Conservation (phyloP, 2,329 filamentous ascomycete species). For the Pseudogymnoascus sp. region DNA sequence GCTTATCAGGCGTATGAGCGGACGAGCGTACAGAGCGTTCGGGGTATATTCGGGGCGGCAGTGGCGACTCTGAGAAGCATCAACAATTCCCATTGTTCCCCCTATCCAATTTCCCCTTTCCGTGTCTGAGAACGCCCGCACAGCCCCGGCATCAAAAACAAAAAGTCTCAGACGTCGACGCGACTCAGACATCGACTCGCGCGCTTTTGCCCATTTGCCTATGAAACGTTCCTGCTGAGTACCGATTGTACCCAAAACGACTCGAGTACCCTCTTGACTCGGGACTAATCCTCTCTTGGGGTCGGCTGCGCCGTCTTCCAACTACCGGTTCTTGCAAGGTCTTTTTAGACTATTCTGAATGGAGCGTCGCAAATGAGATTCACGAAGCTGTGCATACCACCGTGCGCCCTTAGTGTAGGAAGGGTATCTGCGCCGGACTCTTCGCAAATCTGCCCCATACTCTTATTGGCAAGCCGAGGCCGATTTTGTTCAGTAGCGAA, state of each 20-base stretch:
- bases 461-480: constrained; percentile 6
- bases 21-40: background rate
- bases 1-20: background rate
- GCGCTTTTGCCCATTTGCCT: background rate
- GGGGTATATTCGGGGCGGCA: background rate
- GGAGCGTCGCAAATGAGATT: constrained; percentile 4
- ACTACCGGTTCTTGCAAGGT: constrained; percentile 7
- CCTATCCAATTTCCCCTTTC: constrained; percentile 7
- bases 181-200: constrained; percentile 3
- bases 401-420: background rate
- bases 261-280: background rate
- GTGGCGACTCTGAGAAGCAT: background rate
- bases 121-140: background rate
- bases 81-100: constrained; percentile 4
- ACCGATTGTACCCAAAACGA: background rate
- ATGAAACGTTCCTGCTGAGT: constrained; percentile 5
- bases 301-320: background rate
- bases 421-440: background rate
- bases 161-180: background rate
- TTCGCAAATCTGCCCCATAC: constrained; percentile 1
- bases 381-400: constrained; percentile 2
- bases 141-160: background rate
- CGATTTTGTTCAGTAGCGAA: background rate
- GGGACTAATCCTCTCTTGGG: background rate
- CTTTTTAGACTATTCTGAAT: constrained; percentile 3